A percentile compares a stretch with the other conserved stretches of the same genome.
phyloP scores from a whole-genome alignment of 2,329 filamentous ascomycete genomes.

The Sporothrix protearum region DNA sequence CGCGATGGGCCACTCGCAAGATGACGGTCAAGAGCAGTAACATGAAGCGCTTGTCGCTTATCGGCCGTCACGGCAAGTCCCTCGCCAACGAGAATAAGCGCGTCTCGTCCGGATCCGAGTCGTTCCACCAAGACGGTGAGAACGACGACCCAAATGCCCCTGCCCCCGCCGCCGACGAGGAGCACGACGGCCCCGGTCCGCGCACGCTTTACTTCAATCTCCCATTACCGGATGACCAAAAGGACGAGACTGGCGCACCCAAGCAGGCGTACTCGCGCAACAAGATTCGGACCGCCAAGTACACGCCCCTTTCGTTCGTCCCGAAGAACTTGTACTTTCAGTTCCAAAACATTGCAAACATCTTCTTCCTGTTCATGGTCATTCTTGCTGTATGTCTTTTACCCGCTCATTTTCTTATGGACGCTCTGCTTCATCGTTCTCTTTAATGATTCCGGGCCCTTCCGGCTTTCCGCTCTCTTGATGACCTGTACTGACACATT shows the following conservation, averaged over 20 bases:
- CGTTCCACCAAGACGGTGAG: constrained; percentile 34
- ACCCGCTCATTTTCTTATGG: constrained; percentile 24
- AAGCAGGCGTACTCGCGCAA: constrained; percentile 72
- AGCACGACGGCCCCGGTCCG: constrained; percentile 42
- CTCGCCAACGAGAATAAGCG: constrained; percentile 67
- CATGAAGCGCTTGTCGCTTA: constrained; percentile 77
- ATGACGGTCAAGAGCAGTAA: constrained; percentile 70
- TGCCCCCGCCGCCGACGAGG: constrained; percentile 37
- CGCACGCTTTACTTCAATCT: constrained; percentile 81
- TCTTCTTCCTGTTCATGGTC: constrained; percentile 96
- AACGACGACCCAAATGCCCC: constrained; percentile 38
- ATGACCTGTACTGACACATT: not conserved
- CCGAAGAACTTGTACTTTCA: constrained; percentile 98
- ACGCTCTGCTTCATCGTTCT: not conserved
- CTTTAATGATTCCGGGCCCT: not conserved
- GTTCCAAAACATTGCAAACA: constrained; percentile 97
- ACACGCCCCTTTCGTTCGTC: constrained; percentile 89
- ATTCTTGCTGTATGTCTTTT: constrained; percentile 76
- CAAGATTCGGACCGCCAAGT: constrained; percentile 97
- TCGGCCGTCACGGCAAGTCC: constrained; percentile 68
- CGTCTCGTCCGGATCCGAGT: constrained; percentile 41
- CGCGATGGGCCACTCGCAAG: constrained; percentile 95
- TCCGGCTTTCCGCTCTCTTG: not conserved
- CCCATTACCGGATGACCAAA: constrained; percentile 68
- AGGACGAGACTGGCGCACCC: constrained; percentile 78